phyloP scores from a whole-genome alignment of 768 basidiomycete genomes.

The Lactarius psammicola region DNA sequence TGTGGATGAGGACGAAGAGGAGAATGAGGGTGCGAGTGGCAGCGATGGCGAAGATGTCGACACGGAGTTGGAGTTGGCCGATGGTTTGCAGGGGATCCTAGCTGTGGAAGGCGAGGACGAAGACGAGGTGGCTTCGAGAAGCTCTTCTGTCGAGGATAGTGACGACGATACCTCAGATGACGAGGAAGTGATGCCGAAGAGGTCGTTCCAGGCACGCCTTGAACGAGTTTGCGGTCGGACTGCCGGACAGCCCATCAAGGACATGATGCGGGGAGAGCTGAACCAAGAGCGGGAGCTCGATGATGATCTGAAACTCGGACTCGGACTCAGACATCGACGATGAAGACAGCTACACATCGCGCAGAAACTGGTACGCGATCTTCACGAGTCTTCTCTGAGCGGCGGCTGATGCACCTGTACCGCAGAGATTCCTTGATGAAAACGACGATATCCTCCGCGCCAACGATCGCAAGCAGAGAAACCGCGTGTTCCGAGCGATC shows the following conservation, averaged over 20 bases:
- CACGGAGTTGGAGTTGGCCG: too few relatives aligned
- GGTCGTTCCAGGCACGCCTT: conserved; percentile 41
- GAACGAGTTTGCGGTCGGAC: conserved; percentile 34
- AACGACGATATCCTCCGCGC: conserved; percentile 49
- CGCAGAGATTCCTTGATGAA: conserved; percentile 45
- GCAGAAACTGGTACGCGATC: conserved; percentile 25
- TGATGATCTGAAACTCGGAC: neutral
- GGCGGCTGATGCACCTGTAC: neutral
- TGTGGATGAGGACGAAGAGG: conserved; percentile 40
- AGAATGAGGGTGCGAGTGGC: too few relatives aligned
- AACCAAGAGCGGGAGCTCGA: neutral
- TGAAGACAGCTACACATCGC: conserved; percentile 39
- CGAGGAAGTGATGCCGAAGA: too few relatives aligned
- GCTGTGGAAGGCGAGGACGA: too few relatives aligned
- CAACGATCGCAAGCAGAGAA: conserved; percentile 48
- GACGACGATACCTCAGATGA: too few relatives aligned
- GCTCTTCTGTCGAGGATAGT: too few relatives aligned
- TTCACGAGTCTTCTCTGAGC: conserved; percentile 13
- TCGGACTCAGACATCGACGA: conserved; percentile 25
- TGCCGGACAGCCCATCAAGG: conserved; percentile 26
- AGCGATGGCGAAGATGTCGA: too few relatives aligned
- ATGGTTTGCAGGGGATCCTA: too few relatives aligned
- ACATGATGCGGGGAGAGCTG: conserved; percentile 27
- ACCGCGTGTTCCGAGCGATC: conserved; percentile 58
- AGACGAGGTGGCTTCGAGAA: too few relatives aligned